Conservation (phyloP, 257 asterid genomes). For the Forsythia suspensa region DNA sequence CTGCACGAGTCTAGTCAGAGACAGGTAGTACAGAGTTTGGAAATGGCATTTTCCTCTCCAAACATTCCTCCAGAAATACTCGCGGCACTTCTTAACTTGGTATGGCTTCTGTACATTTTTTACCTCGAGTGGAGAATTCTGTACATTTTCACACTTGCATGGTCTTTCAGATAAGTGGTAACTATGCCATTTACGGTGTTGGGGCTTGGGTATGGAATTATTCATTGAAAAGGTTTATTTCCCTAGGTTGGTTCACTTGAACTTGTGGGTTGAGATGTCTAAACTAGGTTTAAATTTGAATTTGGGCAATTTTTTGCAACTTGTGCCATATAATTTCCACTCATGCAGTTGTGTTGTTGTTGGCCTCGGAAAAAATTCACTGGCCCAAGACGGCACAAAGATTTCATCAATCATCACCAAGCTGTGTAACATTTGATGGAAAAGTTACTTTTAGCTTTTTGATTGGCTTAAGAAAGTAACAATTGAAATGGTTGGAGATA, state of each 20-base stretch:
- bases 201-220: constrained; percentile 3
- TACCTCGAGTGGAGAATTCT: constrained; percentile 8
- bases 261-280: constrained; percentile 1
- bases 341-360: not conserved
- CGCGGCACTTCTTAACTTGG: constrained; percentile 96
- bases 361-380: constrained; percentile 9
- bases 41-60: constrained; percentile 98
- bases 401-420: constrained; percentile 1
- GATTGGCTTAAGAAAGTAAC: constrained; percentile 9
- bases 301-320: not conserved
- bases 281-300: constrained; percentile 1
- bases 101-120: constrained; percentile 27
- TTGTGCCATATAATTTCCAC: not conserved
- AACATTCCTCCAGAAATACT: constrained; percentile 98
- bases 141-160: not conserved
- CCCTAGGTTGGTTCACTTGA: not conserved
- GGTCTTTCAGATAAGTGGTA: constrained; percentile 11
- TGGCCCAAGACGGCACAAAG: not conserved
- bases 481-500: constrained; percentile 13
- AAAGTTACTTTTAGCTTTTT: not conserved
- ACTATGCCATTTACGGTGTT: not conserved
- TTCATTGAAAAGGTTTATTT: constrained; percentile 11
- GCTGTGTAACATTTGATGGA: not conserved
- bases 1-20: constrained; percentile 79
- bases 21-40: constrained; percentile 87